Evolutionary conservation across 2,329 filamentous ascomycete genomes (phyloP).

Genomic region (Cytospora piceicola): DNA sequence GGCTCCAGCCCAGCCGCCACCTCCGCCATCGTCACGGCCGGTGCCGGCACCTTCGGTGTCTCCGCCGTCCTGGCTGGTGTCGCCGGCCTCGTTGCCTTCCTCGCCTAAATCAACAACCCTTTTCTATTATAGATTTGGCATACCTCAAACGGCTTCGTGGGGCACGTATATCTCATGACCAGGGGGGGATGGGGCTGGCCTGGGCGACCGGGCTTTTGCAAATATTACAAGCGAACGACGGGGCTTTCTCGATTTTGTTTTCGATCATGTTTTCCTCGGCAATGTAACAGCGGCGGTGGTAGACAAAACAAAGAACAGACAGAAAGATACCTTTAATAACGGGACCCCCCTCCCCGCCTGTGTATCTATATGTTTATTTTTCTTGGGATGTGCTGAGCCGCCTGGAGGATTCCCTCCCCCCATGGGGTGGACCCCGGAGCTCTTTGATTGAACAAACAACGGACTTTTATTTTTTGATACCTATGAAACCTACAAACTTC

Average conservation of each 20-base stretch:
- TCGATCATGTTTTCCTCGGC: not conserved
- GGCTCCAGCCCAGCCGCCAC: slow-evolving; percentile 39
- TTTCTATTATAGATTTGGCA: not conserved
- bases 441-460: slow-evolving; percentile 24
- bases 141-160: slow-evolving; percentile 36
- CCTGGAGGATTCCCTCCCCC: slow-evolving; percentile 27
- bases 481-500: slow-evolving; percentile 5
- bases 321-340: not conserved
- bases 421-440: slow-evolving; percentile 24
- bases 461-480: slow-evolving; percentile 18
- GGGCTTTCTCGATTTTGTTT: not conserved
- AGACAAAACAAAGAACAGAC: too few species aligned
- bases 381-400: slow-evolving; percentile 29
- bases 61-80: slow-evolving; percentile 58
- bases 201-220: slow-evolving; percentile 26
- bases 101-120: slow-evolving; percentile 50
- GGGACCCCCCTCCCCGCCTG: slow-evolving; percentile 5
- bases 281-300: not conserved
- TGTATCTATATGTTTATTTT: slow-evolving; percentile 24
- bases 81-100: slow-evolving; percentile 58
- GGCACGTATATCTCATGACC: slow-evolving; percentile 42
- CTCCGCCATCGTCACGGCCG: slow-evolving; percentile 50
- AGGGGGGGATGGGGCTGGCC: slow-evolving; percentile 26
- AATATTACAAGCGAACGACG: slow-evolving; percentile 11
- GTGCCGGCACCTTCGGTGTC: slow-evolving; percentile 57